Percentiles rank a stretch among this genome's conserved stretches.
Evolutionary conservation across 2,329 filamentous ascomycete species (phyloP).

Genomic region (Chrysosporium keratinophilum): DNA sequence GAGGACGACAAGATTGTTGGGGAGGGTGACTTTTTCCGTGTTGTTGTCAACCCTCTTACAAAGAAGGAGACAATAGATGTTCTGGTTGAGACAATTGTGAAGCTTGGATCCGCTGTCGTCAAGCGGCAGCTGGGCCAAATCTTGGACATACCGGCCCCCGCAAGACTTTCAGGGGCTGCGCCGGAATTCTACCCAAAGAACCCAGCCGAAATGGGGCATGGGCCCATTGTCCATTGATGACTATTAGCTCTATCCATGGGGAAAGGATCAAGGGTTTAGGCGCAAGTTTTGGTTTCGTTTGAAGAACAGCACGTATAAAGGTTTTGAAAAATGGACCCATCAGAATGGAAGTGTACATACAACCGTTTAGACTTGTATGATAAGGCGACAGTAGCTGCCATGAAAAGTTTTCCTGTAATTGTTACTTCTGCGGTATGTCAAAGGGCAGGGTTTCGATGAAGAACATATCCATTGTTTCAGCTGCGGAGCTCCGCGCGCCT

Average conservation of each 20-base stretch:
- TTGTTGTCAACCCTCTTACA: conserved; percentile 56
- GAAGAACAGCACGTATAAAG: not conserved
- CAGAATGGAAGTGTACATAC: not conserved
- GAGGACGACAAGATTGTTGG: conserved; percentile 42
- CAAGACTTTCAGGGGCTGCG: not conserved
- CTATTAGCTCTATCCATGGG: not conserved
- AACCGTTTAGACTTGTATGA: not conserved
- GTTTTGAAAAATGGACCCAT: not conserved
- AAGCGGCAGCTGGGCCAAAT: conserved; percentile 15
- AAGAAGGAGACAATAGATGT: conserved; percentile 50
- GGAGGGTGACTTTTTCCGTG: conserved; percentile 56
- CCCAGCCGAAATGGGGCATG: conserved; percentile 27
- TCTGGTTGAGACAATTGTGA: conserved; percentile 50
- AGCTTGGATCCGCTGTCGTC: conserved; percentile 32
- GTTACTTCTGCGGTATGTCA: not conserved
- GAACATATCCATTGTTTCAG: conserved; percentile 14
- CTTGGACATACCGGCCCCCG: conserved; percentile 1
- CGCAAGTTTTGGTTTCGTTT: not conserved
- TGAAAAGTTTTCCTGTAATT: not conserved
- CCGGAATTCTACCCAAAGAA: conserved; percentile 17
- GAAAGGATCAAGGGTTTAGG: not conserved
- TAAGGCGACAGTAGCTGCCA: not conserved
- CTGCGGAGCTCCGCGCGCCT: conserved; percentile 37
- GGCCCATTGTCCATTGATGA: conserved; percentile 24
- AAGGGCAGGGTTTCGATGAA: not conserved